Evolutionary conservation across 345 rosid species (phyloP), one percentile per base, ranked within the genome.

Genomic region (Citrus medica): DNA sequence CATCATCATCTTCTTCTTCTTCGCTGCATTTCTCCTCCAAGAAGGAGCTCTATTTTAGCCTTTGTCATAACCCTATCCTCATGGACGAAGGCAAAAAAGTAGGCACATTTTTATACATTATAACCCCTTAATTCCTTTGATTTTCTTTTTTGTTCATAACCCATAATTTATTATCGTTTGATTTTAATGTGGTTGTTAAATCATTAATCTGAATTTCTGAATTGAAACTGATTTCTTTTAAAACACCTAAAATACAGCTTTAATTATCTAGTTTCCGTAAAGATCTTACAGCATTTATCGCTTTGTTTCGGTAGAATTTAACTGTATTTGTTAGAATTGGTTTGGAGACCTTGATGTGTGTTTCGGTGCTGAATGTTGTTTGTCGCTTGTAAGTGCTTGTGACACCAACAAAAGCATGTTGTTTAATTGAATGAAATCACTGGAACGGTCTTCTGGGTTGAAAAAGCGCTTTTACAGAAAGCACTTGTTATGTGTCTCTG

Each of bases 41-140:
- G 79, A 94, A 92, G 64, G 81, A 84, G 27, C 79, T 90, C 14
- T 91, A 76, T 82, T 37, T 86, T 75, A 42, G 71, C 42, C 86
- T 91, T 19, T 88, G 86, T 51, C 33, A 64, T 21, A 42, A 74
- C n/a, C 90, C 92, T 1, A 71, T 91, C 73, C 84, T 90, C n/a
- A 79, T 92, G 71, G 90, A 92, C 4, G 38, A 82, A 1, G 94
- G 91, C 14, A 85, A 78, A 69, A 88, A 79, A 94, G 97, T 94
- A 71, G 58, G 51, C 51, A 42, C 16, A 42, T 42, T 42, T 9
- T 12, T 12, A 10, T 42, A 42, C 14, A 3, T 42, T 42, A 42
- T 12, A 12, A 42, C 12, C 51, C 0, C 51, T 10, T 3, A 42
- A 42, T 42, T 19, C 56, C 56, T 46, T 32, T 5, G 22, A 24